Conservation (phyloP, 2,329 filamentous ascomycete species). For the Fusarium sp. region DNA sequence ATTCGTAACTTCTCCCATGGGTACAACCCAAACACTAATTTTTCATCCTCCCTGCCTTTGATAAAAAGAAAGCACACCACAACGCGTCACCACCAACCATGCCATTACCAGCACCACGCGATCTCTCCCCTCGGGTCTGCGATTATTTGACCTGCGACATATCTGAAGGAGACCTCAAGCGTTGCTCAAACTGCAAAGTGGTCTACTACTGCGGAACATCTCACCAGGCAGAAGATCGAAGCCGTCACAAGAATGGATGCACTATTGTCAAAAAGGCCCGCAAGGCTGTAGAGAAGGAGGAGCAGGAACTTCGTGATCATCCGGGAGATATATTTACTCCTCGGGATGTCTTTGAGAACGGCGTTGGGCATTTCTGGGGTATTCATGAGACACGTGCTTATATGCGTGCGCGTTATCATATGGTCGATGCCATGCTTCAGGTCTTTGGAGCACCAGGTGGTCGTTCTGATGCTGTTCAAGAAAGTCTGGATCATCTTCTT, state of each 20-base stretch:
- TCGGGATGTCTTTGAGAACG: slow-evolving; percentile 51
- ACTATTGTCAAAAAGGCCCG: slow-evolving; percentile 49
- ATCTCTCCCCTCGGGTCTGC: slow-evolving; percentile 17
- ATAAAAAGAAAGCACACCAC: not conserved
- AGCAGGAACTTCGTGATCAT: slow-evolving; percentile 50
- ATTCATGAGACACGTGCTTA: slow-evolving; percentile 56
- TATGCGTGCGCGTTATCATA: slow-evolving; percentile 50
- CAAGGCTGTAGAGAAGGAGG: slow-evolving; percentile 47
- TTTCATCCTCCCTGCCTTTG: not conserved
- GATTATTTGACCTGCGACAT: slow-evolving; percentile 11
- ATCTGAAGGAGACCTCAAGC: slow-evolving; percentile 25
- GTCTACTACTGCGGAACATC: slow-evolving; percentile 58
- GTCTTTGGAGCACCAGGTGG: slow-evolving; percentile 46
- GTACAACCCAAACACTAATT: not conserved
- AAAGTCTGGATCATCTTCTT: slow-evolving; percentile 52
- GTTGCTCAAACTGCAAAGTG: slow-evolving; percentile 56
- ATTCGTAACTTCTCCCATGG: not conserved
- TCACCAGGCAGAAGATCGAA: slow-evolving; percentile 54
- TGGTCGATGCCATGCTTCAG: slow-evolving; percentile 49
- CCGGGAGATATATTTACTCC: slow-evolving; percentile 43
- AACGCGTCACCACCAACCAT: not conserved
- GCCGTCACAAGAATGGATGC: slow-evolving; percentile 55
- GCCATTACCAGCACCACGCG: not conserved
- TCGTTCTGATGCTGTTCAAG: slow-evolving; percentile 41
- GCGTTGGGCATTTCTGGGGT: slow-evolving; percentile 57